A percentile compares a stretch with the other conserved stretches of the same genome.
Conservation (phyloP, 208 protist genomes). For the Wallacemonas sp. region DNA sequence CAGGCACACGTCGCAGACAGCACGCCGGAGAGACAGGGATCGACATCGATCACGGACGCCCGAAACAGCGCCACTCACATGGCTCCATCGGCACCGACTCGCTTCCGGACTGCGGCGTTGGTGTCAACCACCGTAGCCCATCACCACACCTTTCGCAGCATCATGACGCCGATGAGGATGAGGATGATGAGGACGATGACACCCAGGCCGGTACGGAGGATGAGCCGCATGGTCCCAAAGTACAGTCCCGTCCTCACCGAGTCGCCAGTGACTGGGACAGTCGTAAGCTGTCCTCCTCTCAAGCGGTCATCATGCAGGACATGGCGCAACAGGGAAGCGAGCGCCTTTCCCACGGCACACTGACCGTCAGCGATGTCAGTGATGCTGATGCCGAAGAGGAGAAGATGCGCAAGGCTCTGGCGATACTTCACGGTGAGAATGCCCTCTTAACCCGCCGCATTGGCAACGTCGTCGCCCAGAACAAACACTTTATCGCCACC, state of each 20-base stretch:
- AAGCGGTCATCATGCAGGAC: neutral
- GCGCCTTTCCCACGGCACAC: neutral
- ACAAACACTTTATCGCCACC: constrained; percentile 23
- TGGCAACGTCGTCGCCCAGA: constrained; percentile 23
- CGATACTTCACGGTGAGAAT: constrained; percentile 32
- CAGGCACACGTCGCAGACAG: too few relatives aligned
- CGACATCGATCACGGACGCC: neutral
- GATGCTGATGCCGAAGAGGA: constrained; percentile 8
- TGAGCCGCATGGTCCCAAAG: too few relatives aligned
- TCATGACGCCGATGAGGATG: too few relatives aligned
- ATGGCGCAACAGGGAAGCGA: neutral
- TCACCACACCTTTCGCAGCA: too few relatives aligned
- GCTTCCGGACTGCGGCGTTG: neutral
- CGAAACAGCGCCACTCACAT: neutral
- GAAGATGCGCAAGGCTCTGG: constrained; percentile 4
- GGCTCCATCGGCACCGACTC: neutral
- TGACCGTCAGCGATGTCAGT: neutral
- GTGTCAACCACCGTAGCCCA: too few relatives aligned
- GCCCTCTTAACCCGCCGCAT: constrained; percentile 30
- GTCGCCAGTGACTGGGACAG: neutral
- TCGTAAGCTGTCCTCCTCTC: neutral
- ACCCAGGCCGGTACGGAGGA: too few relatives aligned
- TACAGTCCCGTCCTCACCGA: too few relatives aligned
- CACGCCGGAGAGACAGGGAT: too few relatives aligned
- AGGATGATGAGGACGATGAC: too few relatives aligned